Evolutionary conservation across 441 rosid species (phyloP), one percentile per base, ranked within the genome.

Genomic region (Euphorbia corollata): DNA sequence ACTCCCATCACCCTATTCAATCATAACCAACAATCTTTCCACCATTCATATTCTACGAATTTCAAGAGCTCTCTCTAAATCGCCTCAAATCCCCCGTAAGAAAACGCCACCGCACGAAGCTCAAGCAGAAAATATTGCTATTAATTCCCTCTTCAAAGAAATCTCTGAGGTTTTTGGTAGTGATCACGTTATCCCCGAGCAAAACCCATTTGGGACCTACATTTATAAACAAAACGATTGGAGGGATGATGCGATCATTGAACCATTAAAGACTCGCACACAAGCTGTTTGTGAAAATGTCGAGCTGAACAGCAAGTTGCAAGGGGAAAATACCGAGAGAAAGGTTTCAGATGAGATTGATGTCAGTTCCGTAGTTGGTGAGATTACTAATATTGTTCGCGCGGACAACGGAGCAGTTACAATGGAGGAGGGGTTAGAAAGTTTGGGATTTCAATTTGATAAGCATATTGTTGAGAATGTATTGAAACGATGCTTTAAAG

Each of bases 401-500:
- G 82, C 43, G n/a, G 80, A 78, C 77, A 74, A 79, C 1, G 76
- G 45, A 8, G 18, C 27, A 18, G 60, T 72, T 70, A 71, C 85
- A 8, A 83, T 88, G 92, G 93, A 85, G 77, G 87, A 87, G 48
- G 77, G 75, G 74, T 74, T 91, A 53, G 85, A 81, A 67, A 80
- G 75, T 8, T 39, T 77, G 38, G 80, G 78, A 63, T 68, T 74
- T 65, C 76, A 18, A 51, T 82, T 84, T 68, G 87, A 85, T 12
- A 72, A 82, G 1, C 84, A 79, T 45, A 70, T 84, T 38, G 94
- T 87, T 15, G 96, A 85, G 55, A 89, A 80, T 58, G 97, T 91
- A 11, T 74, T 91, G 59, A 84, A 86, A 63, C 80, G 92, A 73
- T 87, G 94, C 79, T 85, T 80, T 51, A 84, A 87, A 77, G 88